Evolutionary conservation across 2,329 filamentous ascomycete genomes (phyloP), one percentile per base, ranked within the genome.

Genomic region (Furcasterigmium sp.): DNA sequence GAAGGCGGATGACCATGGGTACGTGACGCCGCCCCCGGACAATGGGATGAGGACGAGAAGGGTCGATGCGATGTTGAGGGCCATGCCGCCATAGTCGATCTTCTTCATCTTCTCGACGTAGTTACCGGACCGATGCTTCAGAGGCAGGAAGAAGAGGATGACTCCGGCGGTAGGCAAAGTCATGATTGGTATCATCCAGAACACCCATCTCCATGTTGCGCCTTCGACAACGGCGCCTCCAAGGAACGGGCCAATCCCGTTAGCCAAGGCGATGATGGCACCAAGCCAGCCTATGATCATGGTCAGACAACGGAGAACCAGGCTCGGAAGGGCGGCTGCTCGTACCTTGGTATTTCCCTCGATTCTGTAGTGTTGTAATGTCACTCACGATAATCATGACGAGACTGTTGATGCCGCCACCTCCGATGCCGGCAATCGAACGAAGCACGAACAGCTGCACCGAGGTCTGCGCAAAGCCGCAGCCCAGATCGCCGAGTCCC

Each of bases 311-410:
- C n/a, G 4, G 11, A 13, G 26, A n/a, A n/a, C n/a, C n/a, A n/a
- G n/a, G n/a, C n/a, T n/a, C n/a, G n/a, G n/a, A n/a, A n/a, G n/a
- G n/a, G n/a, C n/a, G n/a, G n/a, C n/a, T n/a, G n/a, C n/a, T n/a
- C n/a, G n/a, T n/a, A 46, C 48, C 52, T 37, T 58, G 54, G 19
- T 61, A 65, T 19, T 59, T 63, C 0, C 62, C 64, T 1, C 64
- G 51, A 1, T 64, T 56, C 45, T 64, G 32, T 14, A 67, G 39
- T 2, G 61, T 62, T 1, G 59, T 60, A 14, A 65, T 59, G 37
- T 67, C 64, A 23, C 57, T 62, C 8, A 65, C 56, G 34, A 66
- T 63, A 35, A 67, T 65, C 59, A 62, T 63, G 35, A 56, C 59
- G 11, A 60, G 51, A 17, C 55, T 59, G 39, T 54, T 59, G 41